phyloP scores from a whole-genome alignment of 306 rosid genomes.

The Hippophae gyantsensis region DNA sequence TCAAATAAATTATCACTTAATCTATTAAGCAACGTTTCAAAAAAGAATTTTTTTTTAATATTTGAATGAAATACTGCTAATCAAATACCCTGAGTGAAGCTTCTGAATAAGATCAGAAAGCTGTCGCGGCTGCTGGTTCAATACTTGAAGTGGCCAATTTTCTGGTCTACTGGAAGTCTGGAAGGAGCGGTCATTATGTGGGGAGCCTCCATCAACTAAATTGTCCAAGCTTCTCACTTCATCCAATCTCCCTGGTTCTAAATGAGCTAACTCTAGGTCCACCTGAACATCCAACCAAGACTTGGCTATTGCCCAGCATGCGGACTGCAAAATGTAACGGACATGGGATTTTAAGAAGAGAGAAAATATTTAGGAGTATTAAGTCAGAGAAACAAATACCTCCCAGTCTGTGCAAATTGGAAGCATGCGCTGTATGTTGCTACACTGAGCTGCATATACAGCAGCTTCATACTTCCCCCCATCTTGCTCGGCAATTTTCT shows the following conservation, averaged over 20 bases:
- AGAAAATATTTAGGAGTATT: neutral
- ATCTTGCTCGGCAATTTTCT: constrained; percentile 89
- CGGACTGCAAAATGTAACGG: constrained; percentile 55
- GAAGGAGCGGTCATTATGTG: constrained; percentile 35
- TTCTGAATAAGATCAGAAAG: constrained; percentile 80
- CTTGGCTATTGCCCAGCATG: constrained; percentile 97
- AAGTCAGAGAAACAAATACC: constrained; percentile 34
- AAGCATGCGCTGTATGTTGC: constrained; percentile 82
- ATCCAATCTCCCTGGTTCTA: constrained; percentile 55
- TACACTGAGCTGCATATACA: constrained; percentile 77
- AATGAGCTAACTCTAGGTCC: constrained; percentile 68
- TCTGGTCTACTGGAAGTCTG: constrained; percentile 54
- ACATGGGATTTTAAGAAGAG: neutral
- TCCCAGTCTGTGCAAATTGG: constrained; percentile 96
- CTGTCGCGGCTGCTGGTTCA: constrained; percentile 84
- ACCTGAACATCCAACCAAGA: constrained; percentile 91
- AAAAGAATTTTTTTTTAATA: constrained; percentile 4
- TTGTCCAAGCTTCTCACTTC: constrained; percentile 48
- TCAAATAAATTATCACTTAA: constrained; percentile 11
- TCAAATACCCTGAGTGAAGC: constrained; percentile 76
- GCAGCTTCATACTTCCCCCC: constrained; percentile 95
- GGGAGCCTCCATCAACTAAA: constrained; percentile 56
- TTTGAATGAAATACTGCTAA: constrained; percentile 8
- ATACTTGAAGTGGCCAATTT: constrained; percentile 85
- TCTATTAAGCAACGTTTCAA: constrained; percentile 6